Evolutionary conservation across 306 rosid genomes (phyloP).

Genomic region (Vicia villosa): DNA sequence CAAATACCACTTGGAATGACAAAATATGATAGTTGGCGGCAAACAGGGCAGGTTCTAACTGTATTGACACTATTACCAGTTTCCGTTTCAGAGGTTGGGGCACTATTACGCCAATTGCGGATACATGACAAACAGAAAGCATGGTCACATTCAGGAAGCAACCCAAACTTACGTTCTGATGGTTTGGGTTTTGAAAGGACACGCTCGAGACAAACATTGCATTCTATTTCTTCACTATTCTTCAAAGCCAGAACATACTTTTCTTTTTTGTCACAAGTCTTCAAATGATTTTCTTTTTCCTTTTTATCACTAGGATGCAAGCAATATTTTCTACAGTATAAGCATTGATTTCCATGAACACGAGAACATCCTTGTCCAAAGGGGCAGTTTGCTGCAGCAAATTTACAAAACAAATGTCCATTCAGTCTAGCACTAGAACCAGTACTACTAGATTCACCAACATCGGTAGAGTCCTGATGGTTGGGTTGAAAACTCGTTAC

Average conservation of each 20-base stretch:
- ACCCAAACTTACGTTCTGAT: conserved; percentile 83
- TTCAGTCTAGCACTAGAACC: conserved; percentile 42
- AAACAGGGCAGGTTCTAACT: conserved; percentile 88
- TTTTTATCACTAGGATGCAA: conserved; percentile 74
- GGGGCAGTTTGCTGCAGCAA: conserved; percentile 80
- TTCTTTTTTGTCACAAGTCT: conserved; percentile 71
- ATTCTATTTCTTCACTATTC: conserved; percentile 82
- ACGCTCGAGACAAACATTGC: conserved; percentile 87
- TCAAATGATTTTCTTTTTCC: conserved; percentile 70
- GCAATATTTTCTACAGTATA: conserved; percentile 77
- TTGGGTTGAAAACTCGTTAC: conserved; percentile 47
- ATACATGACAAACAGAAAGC: conserved; percentile 92
- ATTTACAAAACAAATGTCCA: conserved; percentile 61
- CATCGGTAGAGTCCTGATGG: conserved; percentile 30
- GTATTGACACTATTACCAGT: conserved; percentile 56
- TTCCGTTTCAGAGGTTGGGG: conserved; percentile 67
- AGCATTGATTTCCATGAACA: conserved; percentile 79
- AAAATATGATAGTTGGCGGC: conserved; percentile 82
- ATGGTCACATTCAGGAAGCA: conserved; percentile 89
- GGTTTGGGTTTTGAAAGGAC: conserved; percentile 73
- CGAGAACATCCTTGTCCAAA: conserved; percentile 67
- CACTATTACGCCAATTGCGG: conserved; percentile 90
- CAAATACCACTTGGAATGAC: conserved; percentile 94
- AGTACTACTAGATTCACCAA: conserved; percentile 51
- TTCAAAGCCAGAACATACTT: conserved; percentile 67